Evolutionary conservation across 441 rosid species (phyloP).

Genomic region (Gossypium davidsonii): DNA sequence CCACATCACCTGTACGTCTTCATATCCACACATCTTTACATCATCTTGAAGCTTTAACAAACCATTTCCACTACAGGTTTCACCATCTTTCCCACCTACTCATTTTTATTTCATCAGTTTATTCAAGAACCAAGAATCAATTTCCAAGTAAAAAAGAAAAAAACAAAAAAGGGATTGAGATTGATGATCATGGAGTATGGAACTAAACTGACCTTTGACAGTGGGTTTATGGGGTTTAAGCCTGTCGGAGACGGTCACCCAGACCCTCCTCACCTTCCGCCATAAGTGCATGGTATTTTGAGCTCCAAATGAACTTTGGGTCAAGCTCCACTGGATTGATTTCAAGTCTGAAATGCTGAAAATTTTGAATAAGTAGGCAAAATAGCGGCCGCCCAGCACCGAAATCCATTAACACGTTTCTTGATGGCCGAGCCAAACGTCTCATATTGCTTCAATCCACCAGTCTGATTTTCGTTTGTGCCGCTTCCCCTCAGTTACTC

Average conservation of each 20-base stretch:
- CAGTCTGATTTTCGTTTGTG: background rate
- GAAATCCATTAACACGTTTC: constrained; percentile 17
- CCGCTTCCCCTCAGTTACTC: background rate
- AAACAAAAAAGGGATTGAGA: background rate
- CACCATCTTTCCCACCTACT: constrained; percentile 13
- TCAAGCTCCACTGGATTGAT: background rate
- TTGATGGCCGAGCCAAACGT: constrained; percentile 17
- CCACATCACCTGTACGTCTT: constrained; percentile 22
- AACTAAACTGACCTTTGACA: background rate
- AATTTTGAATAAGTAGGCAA: background rate
- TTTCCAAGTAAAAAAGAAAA: background rate
- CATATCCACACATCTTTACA: constrained; percentile 15
- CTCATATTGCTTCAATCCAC: constrained; percentile 2
- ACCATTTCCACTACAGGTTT: background rate
- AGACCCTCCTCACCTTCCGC: constrained; percentile 12
- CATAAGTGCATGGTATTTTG: constrained; percentile 6
- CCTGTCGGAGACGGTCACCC: background rate
- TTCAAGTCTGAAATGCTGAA: background rate
- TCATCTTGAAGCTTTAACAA: constrained; percentile 13
- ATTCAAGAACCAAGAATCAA: background rate
- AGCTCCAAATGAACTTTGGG: background rate
- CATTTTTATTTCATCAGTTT: background rate
- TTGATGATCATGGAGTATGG: background rate
- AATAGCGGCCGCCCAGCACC: constrained; percentile 2
- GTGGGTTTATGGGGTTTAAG: constrained; percentile 4